Evolutionary conservation across 1,284 basidiomycete species (phyloP).

Genomic region (Mrakiaceae sp.): DNA sequence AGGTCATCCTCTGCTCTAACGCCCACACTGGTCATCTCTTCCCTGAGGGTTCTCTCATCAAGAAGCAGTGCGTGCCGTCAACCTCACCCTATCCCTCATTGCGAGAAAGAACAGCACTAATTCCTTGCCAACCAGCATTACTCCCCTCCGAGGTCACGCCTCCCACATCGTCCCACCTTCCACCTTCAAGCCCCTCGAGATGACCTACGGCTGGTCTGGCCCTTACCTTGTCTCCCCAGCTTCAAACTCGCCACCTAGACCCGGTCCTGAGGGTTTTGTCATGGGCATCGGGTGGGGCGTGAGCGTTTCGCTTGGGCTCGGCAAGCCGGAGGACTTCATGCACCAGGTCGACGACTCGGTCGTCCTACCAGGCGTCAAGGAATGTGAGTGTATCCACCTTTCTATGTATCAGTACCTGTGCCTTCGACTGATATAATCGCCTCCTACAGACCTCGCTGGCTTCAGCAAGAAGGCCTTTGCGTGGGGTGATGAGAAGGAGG

Average conservation of each 20-base stretch:
- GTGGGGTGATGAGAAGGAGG: conserved; percentile 22
- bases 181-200: neutral
- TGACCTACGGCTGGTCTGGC: conserved; percentile 8
- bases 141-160: conserved; percentile 14
- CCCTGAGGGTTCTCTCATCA: conserved; percentile 4
- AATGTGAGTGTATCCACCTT: neutral
- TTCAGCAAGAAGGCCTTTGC: conserved; percentile 20
- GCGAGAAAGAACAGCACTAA: neutral
- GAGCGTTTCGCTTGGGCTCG: neutral
- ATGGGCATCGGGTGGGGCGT: conserved; percentile 9
- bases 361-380: neutral
- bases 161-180: conserved; percentile 9
- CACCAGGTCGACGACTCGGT: conserved; percentile 2
- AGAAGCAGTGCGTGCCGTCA: conserved; percentile 1
- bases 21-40: conserved; percentile 28
- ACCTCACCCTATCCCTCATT: neutral
- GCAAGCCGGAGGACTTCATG: conserved; percentile 3
- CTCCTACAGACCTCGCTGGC: conserved; percentile 1
- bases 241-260: neutral
- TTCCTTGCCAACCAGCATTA: neutral
- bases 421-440: conserved; percentile 10
- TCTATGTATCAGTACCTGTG: neutral
- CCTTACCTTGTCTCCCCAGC: conserved; percentile 11
- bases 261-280: neutral
- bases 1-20: conserved; percentile 28